phyloP scores from a whole-genome alignment of 495 filamentous ascomycete genomes.

The Gamarada debralockiae region DNA sequence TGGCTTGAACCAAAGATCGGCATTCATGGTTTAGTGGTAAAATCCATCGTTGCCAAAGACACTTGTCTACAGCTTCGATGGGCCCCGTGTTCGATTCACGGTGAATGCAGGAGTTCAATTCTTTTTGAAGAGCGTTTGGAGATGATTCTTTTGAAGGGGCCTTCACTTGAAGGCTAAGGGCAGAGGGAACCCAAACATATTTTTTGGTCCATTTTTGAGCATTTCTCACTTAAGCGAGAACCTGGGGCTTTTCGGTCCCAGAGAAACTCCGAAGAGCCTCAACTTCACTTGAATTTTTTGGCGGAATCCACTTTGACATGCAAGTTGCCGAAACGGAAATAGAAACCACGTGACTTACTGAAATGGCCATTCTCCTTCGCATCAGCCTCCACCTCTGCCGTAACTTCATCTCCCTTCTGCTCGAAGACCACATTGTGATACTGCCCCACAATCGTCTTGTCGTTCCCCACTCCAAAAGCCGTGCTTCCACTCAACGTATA shows the following conservation, averaged over 20 bases:
- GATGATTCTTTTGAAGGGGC: no score
- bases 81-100: slow-evolving; percentile 27
- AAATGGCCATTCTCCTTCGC: slow-evolving; percentile 66
- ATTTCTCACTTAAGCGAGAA: no score
- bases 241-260: no score
- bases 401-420: slow-evolving; percentile 67
- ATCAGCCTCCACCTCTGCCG: slow-evolving; percentile 62
- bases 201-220: no score
- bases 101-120: slow-evolving; percentile 12
- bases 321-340: not conserved
- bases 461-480: slow-evolving; percentile 57
- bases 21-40: slow-evolving; percentile 26
- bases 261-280: not conserved
- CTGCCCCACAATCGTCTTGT: slow-evolving; percentile 53
- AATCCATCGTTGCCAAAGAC: no score
- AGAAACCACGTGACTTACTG: slow-evolving; percentile 30
- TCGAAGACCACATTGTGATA: slow-evolving; percentile 93
- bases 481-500: slow-evolving; percentile 73
- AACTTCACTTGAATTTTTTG: slow-evolving; percentile 5
- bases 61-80: slow-evolving; percentile 20
- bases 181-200: no score
- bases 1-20: no score
- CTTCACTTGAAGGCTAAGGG: no score
- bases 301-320: no score
- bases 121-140: no score